Base-by-base conservation (phyloP, 176 grass and related monocot species). In the Rhynchospora pubera region DNA sequence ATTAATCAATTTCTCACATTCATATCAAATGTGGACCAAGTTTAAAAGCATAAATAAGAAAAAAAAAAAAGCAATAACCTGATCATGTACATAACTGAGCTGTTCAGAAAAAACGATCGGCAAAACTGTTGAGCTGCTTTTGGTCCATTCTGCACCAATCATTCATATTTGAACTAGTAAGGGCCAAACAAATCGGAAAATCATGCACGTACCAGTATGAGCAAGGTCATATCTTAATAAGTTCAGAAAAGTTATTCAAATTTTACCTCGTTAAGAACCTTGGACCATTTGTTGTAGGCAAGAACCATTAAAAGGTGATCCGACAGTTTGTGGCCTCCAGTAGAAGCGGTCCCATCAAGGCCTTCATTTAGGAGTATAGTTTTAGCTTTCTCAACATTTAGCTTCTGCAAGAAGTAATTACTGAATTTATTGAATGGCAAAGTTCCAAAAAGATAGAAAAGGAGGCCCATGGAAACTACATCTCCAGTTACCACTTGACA, bases 321-420 rank as follows among this genome's bases (percentile, higher is more conserved):
- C 65, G 94, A 97, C 78, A 94, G 87, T 84, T 94, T 94, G 86
- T 89, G 82, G 73, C 88, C 87, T 26, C 72, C 80, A 78, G 77
- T 79, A 78, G 81, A 88, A 85, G 85, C 55, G 85, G 85, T 80
- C 63, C 87, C 89, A 86, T 93, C 86, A 65, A 91, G 87, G 59
- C 79, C 93, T 73, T 87, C 83, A 83, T 85, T 93, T 70, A 85
- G 78, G 61, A 97, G 80, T 78, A 83, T 18, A 58, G 53, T 86
- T 88, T 97, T 94, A 86, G 92, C 92, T 89, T 82, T 94, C 90
- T 94, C 95, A 42, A 93, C 90, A 86, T 91, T 93, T 89, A 88
- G 87, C 81, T 97, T 97, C 92, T 93, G 90, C 56, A 90, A 43
- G 30, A 55, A 76, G 28, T 55, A 55, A 76, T 76, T 30, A n/a